phyloP scores from a whole-genome alignment of 2,329 filamentous ascomycete genomes.

The Pseudogymnoascus sp. region DNA sequence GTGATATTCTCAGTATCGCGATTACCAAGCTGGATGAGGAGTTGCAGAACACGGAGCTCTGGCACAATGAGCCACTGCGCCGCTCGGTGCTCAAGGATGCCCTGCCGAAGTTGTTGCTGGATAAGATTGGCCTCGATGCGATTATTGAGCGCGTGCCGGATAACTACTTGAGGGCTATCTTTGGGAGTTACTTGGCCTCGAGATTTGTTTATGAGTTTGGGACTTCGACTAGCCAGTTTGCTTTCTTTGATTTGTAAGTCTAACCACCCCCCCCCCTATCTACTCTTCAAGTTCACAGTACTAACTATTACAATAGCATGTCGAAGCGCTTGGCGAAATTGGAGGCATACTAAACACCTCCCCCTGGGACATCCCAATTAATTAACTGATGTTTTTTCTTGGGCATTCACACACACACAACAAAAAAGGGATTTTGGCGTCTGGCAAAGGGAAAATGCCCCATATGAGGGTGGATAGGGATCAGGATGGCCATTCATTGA shows the following conservation, averaged over 20 bases:
- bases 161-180: constrained; percentile 87
- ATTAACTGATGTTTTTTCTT: background rate
- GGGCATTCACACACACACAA: background rate
- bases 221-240: constrained; percentile 87
- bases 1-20: constrained; percentile 80
- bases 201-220: constrained; percentile 96
- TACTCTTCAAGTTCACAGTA: constrained; percentile 13
- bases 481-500: background rate
- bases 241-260: constrained; percentile 95
- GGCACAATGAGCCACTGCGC: constrained; percentile 74
- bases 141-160: constrained; percentile 84
- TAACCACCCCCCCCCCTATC: background rate
- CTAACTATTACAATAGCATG: constrained; percentile 43
- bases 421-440: background rate
- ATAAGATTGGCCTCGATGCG: constrained; percentile 85
- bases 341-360: constrained; percentile 12
- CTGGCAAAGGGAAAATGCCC: background rate
- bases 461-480: background rate
- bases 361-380: background rate
- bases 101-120: constrained; percentile 71
- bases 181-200: constrained; percentile 89
- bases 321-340: constrained; percentile 53
- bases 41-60: constrained; percentile 84
- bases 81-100: constrained; percentile 75
- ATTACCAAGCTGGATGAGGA: constrained; percentile 98